Conservation (phyloP, 2,329 filamentous ascomycete species). For the Aureobasidium sp. region DNA sequence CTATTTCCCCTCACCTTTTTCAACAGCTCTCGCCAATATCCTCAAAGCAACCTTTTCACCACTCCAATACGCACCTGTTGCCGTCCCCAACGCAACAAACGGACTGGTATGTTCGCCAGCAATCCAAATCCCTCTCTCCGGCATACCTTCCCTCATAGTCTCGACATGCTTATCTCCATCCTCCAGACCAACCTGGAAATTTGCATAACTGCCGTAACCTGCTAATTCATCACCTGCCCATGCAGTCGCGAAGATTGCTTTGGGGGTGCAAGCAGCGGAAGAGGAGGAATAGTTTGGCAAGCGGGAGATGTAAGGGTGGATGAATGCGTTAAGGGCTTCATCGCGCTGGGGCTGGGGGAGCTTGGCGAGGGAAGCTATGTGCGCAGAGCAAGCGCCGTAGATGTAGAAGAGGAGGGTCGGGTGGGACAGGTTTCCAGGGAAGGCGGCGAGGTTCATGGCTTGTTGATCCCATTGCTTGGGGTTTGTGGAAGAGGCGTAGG, state of each 20-base stretch:
- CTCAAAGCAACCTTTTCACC: conserved; percentile 69
- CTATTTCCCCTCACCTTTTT: neutral
- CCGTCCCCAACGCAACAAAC: conserved; percentile 81
- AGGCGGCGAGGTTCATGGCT: conserved; percentile 65
- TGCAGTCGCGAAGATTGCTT: conserved; percentile 58
- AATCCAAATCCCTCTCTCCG: conserved; percentile 68
- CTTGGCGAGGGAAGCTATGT: conserved; percentile 39
- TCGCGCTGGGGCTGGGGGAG: conserved; percentile 43
- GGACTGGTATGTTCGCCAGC: conserved; percentile 88
- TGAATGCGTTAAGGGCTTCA: conserved; percentile 55
- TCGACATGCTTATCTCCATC: conserved; percentile 67
- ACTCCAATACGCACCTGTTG: conserved; percentile 87
- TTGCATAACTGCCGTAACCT: conserved; percentile 75
- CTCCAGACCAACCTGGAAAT: conserved; percentile 71
- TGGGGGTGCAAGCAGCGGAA: conserved; percentile 54
- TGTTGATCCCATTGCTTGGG: conserved; percentile 54
- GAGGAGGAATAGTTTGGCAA: conserved; percentile 58
- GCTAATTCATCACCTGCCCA: conserved; percentile 76
- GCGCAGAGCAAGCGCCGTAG: conserved; percentile 55
- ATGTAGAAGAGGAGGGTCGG: conserved; percentile 82
- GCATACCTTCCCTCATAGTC: conserved; percentile 47
- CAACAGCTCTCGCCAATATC: conserved; percentile 33
- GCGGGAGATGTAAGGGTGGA: conserved; percentile 69
- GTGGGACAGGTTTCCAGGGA: conserved; percentile 54
- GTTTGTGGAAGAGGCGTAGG: conserved; percentile 57